A percentile compares a stretch with the other conserved stretches of the same genome.
These are phyloP conservation scores for Fagus crenata DNA, from an alignment of 306 rosid genomes.

Conservation along the genomic window DNA sequence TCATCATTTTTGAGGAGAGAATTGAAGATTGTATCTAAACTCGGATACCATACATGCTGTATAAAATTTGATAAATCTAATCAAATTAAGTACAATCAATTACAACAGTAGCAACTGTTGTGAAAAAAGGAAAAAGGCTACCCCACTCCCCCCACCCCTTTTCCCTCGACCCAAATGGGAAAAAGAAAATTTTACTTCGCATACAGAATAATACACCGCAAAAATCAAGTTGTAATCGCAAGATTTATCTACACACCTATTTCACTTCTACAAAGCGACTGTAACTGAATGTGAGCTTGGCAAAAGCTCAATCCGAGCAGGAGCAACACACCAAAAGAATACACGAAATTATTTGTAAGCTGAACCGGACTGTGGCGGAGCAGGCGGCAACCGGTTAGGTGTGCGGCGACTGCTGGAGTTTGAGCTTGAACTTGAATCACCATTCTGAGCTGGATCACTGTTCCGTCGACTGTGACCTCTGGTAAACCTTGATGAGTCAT, in stretches of 20 bases:
- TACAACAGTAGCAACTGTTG: constrained; percentile 38
- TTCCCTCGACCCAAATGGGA: constrained; percentile 37
- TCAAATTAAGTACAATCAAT: constrained; percentile 44
- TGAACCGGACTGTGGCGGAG: constrained; percentile 50
- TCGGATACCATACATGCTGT: too few relatives aligned
- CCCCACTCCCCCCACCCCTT: constrained; percentile 31
- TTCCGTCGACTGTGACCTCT: constrained; percentile 54
- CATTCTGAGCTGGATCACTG: constrained; percentile 60
- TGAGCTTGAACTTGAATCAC: constrained; percentile 41
- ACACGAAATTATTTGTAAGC: constrained; percentile 24
- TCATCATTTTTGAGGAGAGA: too few relatives aligned
- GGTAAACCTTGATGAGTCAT: constrained; percentile 39
- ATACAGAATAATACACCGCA: constrained; percentile 17
- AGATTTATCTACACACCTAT: constrained; percentile 50
- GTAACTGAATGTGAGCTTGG: constrained; percentile 17
- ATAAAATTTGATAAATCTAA: constrained; percentile 1
- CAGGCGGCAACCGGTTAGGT: constrained; percentile 52
- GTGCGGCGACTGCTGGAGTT: constrained; percentile 53
- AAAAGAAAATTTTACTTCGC: constrained; percentile 33
- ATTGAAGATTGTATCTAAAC: too few relatives aligned
- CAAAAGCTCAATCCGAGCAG: constrained; percentile 25
- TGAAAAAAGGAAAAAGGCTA: constrained; percentile 27
- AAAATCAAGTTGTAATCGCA: constrained; percentile 26
- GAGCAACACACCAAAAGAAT: constrained; percentile 23
- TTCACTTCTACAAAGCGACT: constrained; percentile 35